These are phyloP conservation scores for Claviceps capensis DNA, from an alignment of 2,329 filamentous ascomycete genomes.

Conservation along the genomic window DNA sequence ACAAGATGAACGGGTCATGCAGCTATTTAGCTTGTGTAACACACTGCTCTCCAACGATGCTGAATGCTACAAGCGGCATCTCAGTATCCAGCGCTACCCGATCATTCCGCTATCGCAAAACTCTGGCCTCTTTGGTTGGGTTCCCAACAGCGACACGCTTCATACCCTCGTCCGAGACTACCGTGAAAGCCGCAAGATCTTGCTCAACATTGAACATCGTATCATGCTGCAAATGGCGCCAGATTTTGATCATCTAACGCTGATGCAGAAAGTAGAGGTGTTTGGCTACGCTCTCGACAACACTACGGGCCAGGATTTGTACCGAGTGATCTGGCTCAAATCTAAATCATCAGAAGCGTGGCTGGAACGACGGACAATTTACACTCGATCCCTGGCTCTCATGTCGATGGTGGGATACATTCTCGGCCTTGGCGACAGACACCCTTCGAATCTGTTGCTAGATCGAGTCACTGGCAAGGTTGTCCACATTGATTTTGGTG, in stretches of 20 bases:
- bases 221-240: slow-evolving; percentile 99
- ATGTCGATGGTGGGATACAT: slow-evolving; percentile 99
- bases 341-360: slow-evolving; percentile 96
- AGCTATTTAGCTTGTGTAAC: slow-evolving; percentile 94
- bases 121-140: slow-evolving; percentile 90
- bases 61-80: slow-evolving; percentile 91
- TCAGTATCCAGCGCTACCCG: slow-evolving; percentile 90
- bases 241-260: slow-evolving; percentile 93
- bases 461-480: slow-evolving; percentile 94
- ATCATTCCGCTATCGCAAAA: slow-evolving; percentile 96
- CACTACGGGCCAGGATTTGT: slow-evolving; percentile 95
- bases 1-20: slow-evolving; percentile 98
- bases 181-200: slow-evolving; percentile 88
- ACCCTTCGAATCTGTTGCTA: slow-evolving; percentile 96
- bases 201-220: slow-evolving; percentile 97
- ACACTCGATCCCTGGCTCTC: slow-evolving; percentile 89
- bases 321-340: slow-evolving; percentile 96
- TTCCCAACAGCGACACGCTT: slow-evolving; percentile 92
- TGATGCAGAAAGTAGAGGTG: slow-evolving; percentile 99
- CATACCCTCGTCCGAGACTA: slow-evolving; percentile 97
- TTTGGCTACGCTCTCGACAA: slow-evolving; percentile 99
- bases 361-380: slow-evolving; percentile 96
- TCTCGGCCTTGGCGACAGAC: slow-evolving; percentile 85
- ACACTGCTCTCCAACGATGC: slow-evolving; percentile 87
- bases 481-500: slow-evolving; percentile 96